Percentiles rank a stretch among this genome's conserved stretches.
Conservation (phyloP, 2,329 filamentous ascomycete species). For the Harringtonia lauricola region DNA sequence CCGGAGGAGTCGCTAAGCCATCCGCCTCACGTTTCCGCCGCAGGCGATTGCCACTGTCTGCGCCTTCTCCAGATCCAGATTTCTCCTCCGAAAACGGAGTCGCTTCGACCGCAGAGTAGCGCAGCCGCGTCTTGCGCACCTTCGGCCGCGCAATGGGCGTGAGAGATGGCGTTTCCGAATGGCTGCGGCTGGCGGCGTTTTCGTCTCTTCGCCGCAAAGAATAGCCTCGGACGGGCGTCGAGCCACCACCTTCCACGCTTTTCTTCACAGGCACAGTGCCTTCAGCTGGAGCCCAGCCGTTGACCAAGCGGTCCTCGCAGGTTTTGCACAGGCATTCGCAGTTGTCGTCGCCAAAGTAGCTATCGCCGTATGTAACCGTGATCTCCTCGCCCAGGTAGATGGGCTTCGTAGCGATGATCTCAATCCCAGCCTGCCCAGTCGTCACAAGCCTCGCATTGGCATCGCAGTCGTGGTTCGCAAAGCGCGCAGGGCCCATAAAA, state of each 20-base stretch:
- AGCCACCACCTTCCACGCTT: constrained; percentile 41
- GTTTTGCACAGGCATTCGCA: constrained; percentile 88
- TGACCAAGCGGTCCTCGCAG: constrained; percentile 64
- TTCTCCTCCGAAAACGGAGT: constrained; percentile 1
- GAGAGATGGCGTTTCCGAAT: constrained; percentile 46
- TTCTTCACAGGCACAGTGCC: constrained; percentile 34
- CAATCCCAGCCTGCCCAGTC: constrained; percentile 74
- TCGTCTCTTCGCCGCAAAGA: constrained; percentile 45
- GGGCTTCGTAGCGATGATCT: constrained; percentile 72
- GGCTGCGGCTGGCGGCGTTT: constrained; percentile 28
- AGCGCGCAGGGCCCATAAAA: constrained; percentile 89
- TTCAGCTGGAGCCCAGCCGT: constrained; percentile 65
- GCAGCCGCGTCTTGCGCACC: constrained; percentile 27
- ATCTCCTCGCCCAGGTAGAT: constrained; percentile 89
- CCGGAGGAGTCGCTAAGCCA: constrained; percentile 39
- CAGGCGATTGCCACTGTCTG: constrained; percentile 5
- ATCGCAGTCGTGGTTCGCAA: constrained; percentile 94
- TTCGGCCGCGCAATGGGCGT: constrained; percentile 44
- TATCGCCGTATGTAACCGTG: constrained; percentile 89
- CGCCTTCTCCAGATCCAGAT: not conserved
- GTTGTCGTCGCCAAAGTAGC: constrained; percentile 92
- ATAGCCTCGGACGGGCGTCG: constrained; percentile 32
- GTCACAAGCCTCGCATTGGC: constrained; percentile 85
- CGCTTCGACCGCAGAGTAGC: not conserved
- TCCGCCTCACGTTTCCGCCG: constrained; percentile 26